Conservation (phyloP, 352 stramenopile genomes). For the Phytophthora uliginosa region DNA sequence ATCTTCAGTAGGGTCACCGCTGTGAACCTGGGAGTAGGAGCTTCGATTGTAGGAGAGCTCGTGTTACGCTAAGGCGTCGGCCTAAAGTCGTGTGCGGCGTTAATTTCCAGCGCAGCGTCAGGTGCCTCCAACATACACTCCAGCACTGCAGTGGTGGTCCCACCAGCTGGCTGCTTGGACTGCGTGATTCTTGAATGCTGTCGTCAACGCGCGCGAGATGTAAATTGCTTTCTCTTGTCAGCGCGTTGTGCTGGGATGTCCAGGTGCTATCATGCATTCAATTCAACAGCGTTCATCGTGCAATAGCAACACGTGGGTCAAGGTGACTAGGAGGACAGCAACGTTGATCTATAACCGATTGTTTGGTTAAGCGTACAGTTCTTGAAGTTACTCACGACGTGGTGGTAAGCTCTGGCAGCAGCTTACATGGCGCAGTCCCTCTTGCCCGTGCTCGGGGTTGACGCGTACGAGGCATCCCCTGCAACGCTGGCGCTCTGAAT, state of each 20-base stretch:
- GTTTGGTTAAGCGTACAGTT: constrained; percentile 17
- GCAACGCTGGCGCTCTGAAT: background rate
- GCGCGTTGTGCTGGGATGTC: background rate
- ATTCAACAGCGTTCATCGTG: background rate
- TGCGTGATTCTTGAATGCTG: constrained; percentile 12
- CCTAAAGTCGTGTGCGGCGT: background rate
- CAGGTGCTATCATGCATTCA: no score
- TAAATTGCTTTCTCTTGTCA: background rate
- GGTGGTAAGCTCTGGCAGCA: background rate
- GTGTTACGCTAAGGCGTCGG: background rate
- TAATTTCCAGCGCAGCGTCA: background rate
- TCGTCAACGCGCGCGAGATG: background rate
- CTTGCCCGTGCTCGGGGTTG: constrained; percentile 11
- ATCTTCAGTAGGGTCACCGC: background rate
- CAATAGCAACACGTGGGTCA: no score
- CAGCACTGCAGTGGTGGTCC: background rate
- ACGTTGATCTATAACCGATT: constrained; percentile 16
- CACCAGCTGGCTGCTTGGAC: constrained; percentile 4
- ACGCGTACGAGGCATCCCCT: constrained; percentile 12
- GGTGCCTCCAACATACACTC: background rate
- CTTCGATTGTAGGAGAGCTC: background rate
- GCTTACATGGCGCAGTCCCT: constrained; percentile 32
- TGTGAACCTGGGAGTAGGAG: background rate
- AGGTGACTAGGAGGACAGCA: background rate
- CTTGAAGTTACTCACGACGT: constrained; percentile 19